Conservation (phyloP, 768 basidiomycete species). For the Panellus pusillus region DNA sequence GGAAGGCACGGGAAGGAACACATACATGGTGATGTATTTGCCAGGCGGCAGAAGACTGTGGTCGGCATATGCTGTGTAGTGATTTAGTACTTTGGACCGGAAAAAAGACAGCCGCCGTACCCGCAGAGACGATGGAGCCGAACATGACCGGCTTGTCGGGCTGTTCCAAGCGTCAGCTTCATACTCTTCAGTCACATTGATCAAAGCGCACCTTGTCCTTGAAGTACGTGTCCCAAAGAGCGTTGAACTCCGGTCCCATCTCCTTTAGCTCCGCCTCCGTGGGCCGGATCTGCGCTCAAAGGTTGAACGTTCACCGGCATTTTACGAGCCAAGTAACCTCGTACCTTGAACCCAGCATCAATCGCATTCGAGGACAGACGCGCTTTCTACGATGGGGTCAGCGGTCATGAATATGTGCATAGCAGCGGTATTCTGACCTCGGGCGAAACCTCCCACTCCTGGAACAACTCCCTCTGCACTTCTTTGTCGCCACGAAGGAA, state of each 20-base stretch:
- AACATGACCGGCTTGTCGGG: conserved; percentile 32
- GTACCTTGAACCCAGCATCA: conserved; percentile 73
- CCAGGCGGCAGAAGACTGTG: conserved; percentile 70
- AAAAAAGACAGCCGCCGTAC: conserved; percentile 24
- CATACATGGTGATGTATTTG: conserved; percentile 67
- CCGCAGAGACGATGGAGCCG: conserved; percentile 65
- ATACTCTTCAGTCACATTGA: background rate
- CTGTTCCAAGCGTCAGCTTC: background rate
- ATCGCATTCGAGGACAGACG: conserved; percentile 69
- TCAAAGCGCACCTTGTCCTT: conserved; percentile 50
- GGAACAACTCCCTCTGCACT: conserved; percentile 45
- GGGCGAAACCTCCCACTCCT: conserved; percentile 21
- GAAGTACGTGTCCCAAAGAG: conserved; percentile 69
- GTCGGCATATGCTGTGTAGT: conserved; percentile 58
- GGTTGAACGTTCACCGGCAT: background rate
- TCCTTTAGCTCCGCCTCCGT: conserved; percentile 69
- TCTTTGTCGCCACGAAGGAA: conserved; percentile 70
- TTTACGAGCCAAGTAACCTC: background rate
- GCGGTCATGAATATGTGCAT: background rate
- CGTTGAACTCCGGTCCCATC: conserved; percentile 77
- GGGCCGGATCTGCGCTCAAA: conserved; percentile 55
- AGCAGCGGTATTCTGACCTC: conserved; percentile 31
- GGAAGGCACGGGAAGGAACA: background rate
- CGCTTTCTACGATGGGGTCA: conserved; percentile 58
- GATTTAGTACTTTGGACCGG: background rate